Conservation (phyloP, 306 rosid genomes). For the Gillenia trifoliata region DNA sequence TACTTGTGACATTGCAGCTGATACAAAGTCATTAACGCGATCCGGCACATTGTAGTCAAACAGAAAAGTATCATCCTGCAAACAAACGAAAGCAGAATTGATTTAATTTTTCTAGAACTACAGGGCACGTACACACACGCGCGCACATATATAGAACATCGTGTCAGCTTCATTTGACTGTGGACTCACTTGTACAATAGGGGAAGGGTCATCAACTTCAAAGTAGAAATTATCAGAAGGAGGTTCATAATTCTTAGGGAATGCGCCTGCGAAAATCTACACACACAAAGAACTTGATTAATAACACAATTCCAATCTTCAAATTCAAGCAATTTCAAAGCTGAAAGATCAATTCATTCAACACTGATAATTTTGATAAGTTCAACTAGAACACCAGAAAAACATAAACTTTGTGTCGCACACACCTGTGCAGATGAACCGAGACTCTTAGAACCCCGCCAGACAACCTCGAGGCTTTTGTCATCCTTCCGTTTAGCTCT, state of each 20-base stretch:
- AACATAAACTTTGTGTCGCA: not conserved
- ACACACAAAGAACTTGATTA: not conserved
- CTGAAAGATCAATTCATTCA: too few species aligned
- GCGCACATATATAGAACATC: not conserved
- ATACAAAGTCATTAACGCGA: slow-evolving; percentile 67
- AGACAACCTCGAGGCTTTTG: slow-evolving; percentile 38
- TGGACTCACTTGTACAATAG: slow-evolving; percentile 59
- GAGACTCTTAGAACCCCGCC: slow-evolving; percentile 38
- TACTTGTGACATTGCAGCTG: slow-evolving; percentile 77
- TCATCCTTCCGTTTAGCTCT: slow-evolving; percentile 29
- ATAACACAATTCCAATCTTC: not conserved
- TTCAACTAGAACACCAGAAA: not conserved
- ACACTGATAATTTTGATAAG: not conserved
- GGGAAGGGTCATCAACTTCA: slow-evolving; percentile 57
- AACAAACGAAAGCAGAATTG: slow-evolving; percentile 9
- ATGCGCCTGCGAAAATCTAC: slow-evolving; percentile 70
- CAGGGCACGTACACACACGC: not conserved
- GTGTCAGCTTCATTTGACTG: slow-evolving; percentile 4
- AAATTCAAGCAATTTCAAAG: not conserved
- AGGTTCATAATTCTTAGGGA: slow-evolving; percentile 76
- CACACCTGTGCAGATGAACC: slow-evolving; percentile 37
- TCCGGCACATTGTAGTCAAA: slow-evolving; percentile 72
- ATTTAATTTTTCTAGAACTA: not conserved
- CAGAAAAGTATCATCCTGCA: slow-evolving; percentile 61
- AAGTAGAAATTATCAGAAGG: slow-evolving; percentile 52